Conservation (phyloP, 2,329 filamentous ascomycete species). For the Rhynchosporium secalis region DNA sequence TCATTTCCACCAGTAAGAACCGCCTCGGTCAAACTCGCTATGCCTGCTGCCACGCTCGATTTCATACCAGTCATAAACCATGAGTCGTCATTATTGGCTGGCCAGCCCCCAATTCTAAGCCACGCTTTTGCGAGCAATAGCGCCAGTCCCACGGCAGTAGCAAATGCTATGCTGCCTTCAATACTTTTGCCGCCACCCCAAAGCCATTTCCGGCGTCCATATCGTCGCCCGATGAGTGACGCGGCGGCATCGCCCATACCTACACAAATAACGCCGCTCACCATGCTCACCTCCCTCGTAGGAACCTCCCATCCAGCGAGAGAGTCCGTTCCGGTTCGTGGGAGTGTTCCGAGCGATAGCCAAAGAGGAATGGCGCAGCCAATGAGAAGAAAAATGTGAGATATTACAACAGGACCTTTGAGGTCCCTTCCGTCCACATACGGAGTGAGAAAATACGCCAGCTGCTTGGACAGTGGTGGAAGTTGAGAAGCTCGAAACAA, state of each 20-base stretch:
- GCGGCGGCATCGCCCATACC: constrained; percentile 94
- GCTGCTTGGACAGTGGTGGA: constrained; percentile 81
- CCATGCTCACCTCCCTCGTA: constrained; percentile 79
- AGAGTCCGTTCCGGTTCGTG: constrained; percentile 54
- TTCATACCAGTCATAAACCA: constrained; percentile 71
- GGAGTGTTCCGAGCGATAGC: constrained; percentile 74
- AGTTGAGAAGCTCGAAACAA: constrained; percentile 87
- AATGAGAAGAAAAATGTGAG: constrained; percentile 92
- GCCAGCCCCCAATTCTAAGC: constrained; percentile 76
- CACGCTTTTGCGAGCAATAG: constrained; percentile 70
- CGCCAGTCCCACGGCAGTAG: constrained; percentile 73
- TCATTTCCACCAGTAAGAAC: constrained; percentile 96
- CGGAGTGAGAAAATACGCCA: constrained; percentile 84
- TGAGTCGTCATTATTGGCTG: constrained; percentile 72
- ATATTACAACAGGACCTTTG: constrained; percentile 90
- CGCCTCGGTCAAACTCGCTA: constrained; percentile 90
- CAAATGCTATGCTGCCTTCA: constrained; percentile 84
- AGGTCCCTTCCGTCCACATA: constrained; percentile 95
- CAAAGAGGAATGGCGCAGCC: constrained; percentile 94
- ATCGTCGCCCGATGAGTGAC: constrained; percentile 83
- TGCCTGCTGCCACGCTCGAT: constrained; percentile 68
- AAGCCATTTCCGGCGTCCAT: constrained; percentile 85
- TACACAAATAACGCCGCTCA: constrained; percentile 89
- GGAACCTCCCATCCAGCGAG: constrained; percentile 75
- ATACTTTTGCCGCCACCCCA: constrained; percentile 97